Evolutionary conservation across 164 flowering plant species (phyloP).

Genomic region (Kingdonia uniflora): DNA sequence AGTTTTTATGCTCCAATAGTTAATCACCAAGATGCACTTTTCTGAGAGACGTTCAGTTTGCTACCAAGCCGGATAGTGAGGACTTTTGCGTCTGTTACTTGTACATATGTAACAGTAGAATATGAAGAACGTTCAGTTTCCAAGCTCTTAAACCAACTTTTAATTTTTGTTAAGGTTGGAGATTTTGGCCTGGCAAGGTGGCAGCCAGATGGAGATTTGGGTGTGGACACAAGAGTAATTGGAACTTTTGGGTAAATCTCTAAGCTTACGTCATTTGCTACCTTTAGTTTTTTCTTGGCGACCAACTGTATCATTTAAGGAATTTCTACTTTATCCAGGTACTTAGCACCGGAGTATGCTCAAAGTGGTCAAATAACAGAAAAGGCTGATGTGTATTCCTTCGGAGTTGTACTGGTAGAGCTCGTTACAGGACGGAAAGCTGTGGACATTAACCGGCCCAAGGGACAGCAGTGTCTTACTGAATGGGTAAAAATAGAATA

Average conservation of each 20-base stretch:
- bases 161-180: slow-evolving; percentile 50
- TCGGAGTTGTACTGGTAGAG: slow-evolving; percentile 84
- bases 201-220: slow-evolving; percentile 83
- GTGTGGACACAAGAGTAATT: slow-evolving; percentile 74
- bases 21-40: no score
- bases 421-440: slow-evolving; percentile 90
- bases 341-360: slow-evolving; percentile 94
- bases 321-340: slow-evolving; percentile 29
- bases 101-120: not conserved
- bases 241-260: slow-evolving; percentile 85
- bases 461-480: slow-evolving; percentile 87
- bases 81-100: no score
- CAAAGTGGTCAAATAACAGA: slow-evolving; percentile 92
- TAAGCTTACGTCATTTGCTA: not conserved
- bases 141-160: slow-evolving; percentile 2
- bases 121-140: slow-evolving; percentile 2
- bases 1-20: no score
- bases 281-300: not conserved
- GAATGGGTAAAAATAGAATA: slow-evolving; percentile 98
- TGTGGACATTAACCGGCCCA: slow-evolving; percentile 72
- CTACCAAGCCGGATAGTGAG: no score
- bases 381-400: slow-evolving; percentile 89
- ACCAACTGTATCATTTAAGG: not conserved
- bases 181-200: slow-evolving; percentile 96
- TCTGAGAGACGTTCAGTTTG: no score